These are phyloP conservation scores for Ophiocordyceps camponoti-leonardi DNA, from an alignment of 2,329 filamentous ascomycete genomes.

Conservation along the genomic window DNA sequence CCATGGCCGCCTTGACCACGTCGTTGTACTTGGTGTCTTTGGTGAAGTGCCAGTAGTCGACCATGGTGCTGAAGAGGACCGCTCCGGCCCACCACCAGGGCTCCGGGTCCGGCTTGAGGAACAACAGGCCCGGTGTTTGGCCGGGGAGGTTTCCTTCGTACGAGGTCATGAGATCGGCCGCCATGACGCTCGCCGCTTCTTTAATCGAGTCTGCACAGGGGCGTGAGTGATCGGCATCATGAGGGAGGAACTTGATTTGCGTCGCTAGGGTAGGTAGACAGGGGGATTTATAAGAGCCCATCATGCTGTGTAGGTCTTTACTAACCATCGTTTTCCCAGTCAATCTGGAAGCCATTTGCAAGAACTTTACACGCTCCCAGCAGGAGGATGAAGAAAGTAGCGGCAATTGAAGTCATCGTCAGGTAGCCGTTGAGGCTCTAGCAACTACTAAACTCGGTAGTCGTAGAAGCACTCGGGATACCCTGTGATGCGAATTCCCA, in stretches of 20 bases:
- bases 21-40: conserved; percentile 39
- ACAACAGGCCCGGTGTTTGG: neutral
- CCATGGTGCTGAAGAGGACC: conserved; percentile 39
- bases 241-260: too few species aligned
- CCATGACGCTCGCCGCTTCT: neutral
- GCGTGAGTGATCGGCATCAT: too few species aligned
- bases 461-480: too few species aligned
- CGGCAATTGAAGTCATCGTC: neutral
- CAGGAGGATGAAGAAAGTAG: neutral
- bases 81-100: conserved; percentile 43
- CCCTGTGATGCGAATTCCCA: too few species aligned
- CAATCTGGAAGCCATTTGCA: neutral
- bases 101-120: neutral
- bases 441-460: too few species aligned
- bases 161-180: neutral
- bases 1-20: conserved; percentile 28
- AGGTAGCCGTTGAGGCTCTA: neutral
- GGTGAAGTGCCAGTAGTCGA: conserved; percentile 46
- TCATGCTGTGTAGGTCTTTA: too few species aligned
- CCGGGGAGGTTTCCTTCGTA: neutral
- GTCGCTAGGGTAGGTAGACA: too few species aligned
- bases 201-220: neutral
- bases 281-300: too few species aligned
- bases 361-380: neutral
- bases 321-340: neutral